A percentile compares a stretch with the other conserved stretches of the same genome.
These are phyloP conservation scores for Monosporascus sp. DNA, from an alignment of 2,329 filamentous ascomycete genomes.

Conservation along the genomic window DNA sequence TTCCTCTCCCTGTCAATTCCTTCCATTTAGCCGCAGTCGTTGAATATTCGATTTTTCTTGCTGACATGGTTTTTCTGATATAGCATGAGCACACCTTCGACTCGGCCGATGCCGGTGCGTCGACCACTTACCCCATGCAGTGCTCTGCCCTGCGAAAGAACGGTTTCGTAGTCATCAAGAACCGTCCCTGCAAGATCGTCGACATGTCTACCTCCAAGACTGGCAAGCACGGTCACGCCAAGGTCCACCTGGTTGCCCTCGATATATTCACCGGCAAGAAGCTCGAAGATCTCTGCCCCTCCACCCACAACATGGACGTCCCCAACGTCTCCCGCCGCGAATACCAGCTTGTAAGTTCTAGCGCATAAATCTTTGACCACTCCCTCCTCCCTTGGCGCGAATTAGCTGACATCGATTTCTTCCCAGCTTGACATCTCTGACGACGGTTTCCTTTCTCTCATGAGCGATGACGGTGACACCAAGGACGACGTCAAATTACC, in stretches of 20 bases:
- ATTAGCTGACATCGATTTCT: constrained; percentile 6
- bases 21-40: not conserved
- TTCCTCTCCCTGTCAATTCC: too few species aligned
- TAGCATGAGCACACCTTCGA: constrained; percentile 76
- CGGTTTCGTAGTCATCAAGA: constrained; percentile 97
- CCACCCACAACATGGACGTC: constrained; percentile 97
- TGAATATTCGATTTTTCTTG: not conserved
- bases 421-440: constrained; percentile 82
- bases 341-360: constrained; percentile 80
- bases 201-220: constrained; percentile 99
- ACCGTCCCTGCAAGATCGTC: constrained; percentile 99
- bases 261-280: constrained; percentile 99
- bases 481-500: constrained; percentile 96
- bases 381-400: constrained; percentile 1
- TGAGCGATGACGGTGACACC: constrained; percentile 76
- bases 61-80: constrained; percentile 11
- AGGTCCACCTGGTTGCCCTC: constrained; percentile 96
- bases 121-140: constrained; percentile 93
- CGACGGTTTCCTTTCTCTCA: constrained; percentile 91
- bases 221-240: constrained; percentile 99
- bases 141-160: constrained; percentile 99
- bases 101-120: constrained; percentile 92
- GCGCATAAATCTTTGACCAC: constrained; percentile 2
- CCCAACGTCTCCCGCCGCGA: constrained; percentile 87
- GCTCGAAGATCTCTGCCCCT: constrained; percentile 97